These are phyloP conservation scores for Solanum hybrid DNA, from an alignment of 305 asterid species.

Conservation along the genomic window DNA sequence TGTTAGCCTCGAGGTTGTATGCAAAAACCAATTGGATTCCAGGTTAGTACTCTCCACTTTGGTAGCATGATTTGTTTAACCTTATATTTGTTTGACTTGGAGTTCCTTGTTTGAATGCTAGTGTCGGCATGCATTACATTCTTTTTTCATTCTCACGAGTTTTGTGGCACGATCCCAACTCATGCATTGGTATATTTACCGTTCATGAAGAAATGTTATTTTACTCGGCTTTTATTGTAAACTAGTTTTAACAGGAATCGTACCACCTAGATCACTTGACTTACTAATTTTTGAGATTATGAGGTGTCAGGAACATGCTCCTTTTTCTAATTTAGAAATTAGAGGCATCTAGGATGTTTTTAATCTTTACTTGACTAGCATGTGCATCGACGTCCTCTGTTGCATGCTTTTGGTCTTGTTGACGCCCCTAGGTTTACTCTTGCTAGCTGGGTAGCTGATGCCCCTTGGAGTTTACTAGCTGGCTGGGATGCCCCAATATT, in stretches of 20 bases:
- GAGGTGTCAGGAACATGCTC: background rate
- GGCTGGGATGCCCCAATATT: background rate
- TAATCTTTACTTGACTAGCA: background rate
- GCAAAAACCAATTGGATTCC: background rate
- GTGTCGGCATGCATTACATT: too few species aligned
- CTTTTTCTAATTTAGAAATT: too few species aligned
- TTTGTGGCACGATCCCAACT: background rate
- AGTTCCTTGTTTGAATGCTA: too few species aligned
- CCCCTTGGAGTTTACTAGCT: background rate
- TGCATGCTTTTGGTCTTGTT: background rate
- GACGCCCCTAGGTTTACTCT: background rate
- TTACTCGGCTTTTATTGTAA: background rate
- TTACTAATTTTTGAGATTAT: background rate
- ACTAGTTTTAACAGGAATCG: background rate
- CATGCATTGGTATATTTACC: background rate
- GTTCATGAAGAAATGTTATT: background rate
- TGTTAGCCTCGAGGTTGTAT: background rate
- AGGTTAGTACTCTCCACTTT: background rate
- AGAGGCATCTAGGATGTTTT: background rate
- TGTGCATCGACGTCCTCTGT: background rate
- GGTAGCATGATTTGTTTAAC: too few species aligned
- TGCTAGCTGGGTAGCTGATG: background rate
- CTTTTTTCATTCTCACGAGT: background rate
- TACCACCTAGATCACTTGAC: background rate
- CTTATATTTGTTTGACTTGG: too few species aligned